Percentiles rank a stretch among this genome's conserved stretches.
phyloP scores from a whole-genome alignment of 352 stramenopile species.

The Pythium sp. region DNA sequence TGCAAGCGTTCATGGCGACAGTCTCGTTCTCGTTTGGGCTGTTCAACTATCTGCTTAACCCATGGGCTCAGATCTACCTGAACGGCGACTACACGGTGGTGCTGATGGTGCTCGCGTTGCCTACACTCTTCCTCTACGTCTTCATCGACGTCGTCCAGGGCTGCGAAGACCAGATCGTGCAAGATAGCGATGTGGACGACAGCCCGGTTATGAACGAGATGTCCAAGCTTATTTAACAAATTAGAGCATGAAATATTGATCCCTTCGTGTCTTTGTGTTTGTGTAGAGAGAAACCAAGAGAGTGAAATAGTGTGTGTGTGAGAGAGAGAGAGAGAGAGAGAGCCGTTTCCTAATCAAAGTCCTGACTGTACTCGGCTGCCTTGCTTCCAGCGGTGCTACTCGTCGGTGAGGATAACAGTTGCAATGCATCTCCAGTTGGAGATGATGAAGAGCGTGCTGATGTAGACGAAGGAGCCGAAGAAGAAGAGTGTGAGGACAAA shows the following conservation, averaged over 20 bases:
- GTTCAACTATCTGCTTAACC: conserved; percentile 75
- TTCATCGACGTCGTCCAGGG: conserved; percentile 60
- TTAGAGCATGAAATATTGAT: conserved; percentile 1
- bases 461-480: conserved; percentile 2
- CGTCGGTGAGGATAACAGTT: background rate
- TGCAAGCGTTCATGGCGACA: conserved; percentile 73
- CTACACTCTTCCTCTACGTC: conserved; percentile 59
- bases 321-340: background rate
- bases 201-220: conserved; percentile 24
- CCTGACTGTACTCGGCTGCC: conserved; percentile 49
- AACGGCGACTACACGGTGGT: conserved; percentile 61
- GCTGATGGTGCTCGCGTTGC: conserved; percentile 46
- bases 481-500: conserved; percentile 17
- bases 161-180: conserved; percentile 57
- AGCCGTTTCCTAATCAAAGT: conserved; percentile 40
- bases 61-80: conserved; percentile 71
- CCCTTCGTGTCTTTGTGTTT: background rate
- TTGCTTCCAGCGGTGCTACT: background rate
- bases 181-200: conserved; percentile 27
- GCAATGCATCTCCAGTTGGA: background rate
- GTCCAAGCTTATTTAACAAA: conserved; percentile 43
- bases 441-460: conserved; percentile 8
- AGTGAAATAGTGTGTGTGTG: too few relatives aligned
- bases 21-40: conserved; percentile 68
- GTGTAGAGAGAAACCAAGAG: background rate